phyloP scores from a whole-genome alignment of 2,329 filamentous ascomycete species.

The Metarhizium humberi region DNA sequence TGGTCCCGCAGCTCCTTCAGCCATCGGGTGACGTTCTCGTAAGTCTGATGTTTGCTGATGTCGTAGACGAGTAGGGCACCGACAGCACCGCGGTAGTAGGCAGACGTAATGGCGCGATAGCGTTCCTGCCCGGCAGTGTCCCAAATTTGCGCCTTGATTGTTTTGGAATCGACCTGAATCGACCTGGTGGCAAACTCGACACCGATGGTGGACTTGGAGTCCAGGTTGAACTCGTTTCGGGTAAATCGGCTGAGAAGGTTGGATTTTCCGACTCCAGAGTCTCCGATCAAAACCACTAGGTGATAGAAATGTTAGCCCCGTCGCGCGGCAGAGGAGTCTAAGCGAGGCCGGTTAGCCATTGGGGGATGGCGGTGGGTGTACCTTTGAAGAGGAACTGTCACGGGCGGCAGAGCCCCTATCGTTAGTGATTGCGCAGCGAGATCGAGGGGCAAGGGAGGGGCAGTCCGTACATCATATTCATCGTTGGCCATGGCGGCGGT shows the following conservation, averaged over 20 bases:
- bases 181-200: slow-evolving; percentile 98
- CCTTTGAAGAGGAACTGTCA: slow-evolving; percentile 97
- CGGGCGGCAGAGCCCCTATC: slow-evolving; percentile 14
- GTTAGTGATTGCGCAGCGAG: slow-evolving; percentile 19
- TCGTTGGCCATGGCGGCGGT: slow-evolving; percentile 86
- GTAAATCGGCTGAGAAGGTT: slow-evolving; percentile 99
- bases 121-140: slow-evolving; percentile 98
- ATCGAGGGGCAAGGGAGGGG: slow-evolving; percentile 10
- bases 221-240: slow-evolving; percentile 98
- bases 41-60: slow-evolving; percentile 99
- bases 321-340: slow-evolving; percentile 9
- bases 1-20: slow-evolving; percentile 97
- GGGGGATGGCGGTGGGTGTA: slow-evolving; percentile 27
- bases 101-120: slow-evolving; percentile 97
- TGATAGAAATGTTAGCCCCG: slow-evolving; percentile 20
- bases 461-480: slow-evolving; percentile 88
- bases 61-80: slow-evolving; percentile 97
- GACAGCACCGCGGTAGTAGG: slow-evolving; percentile 96
- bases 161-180: slow-evolving; percentile 98
- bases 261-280: slow-evolving; percentile 99
- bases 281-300: slow-evolving; percentile 93
- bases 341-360: slow-evolving; percentile 6
- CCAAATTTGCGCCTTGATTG: slow-evolving; percentile 99
- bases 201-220: slow-evolving; percentile 99
- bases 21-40: slow-evolving; percentile 98